Evolutionary conservation across 305 asterid genomes (phyloP).

Genomic region (Fraxinus baroniana): DNA sequence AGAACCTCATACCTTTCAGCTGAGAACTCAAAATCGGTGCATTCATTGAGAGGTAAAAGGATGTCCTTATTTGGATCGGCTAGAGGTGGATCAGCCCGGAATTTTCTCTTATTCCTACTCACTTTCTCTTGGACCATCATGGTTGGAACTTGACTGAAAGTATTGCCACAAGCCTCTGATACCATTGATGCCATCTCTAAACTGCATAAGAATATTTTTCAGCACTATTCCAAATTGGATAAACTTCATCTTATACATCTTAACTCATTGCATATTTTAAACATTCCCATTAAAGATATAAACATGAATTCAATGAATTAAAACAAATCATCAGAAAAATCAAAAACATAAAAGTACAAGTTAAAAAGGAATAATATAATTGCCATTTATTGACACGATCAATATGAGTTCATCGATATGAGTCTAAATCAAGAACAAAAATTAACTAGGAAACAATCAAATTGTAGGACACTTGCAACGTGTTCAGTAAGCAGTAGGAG

Average conservation of each 20-base stretch:
- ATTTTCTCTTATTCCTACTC: constrained; percentile 79
- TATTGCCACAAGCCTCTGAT: constrained; percentile 68
- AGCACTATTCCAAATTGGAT: constrained; percentile 27
- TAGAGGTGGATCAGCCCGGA: constrained; percentile 86
- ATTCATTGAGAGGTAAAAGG: constrained; percentile 52
- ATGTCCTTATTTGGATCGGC: constrained; percentile 52
- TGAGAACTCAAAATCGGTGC: constrained; percentile 68
- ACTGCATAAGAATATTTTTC: constrained; percentile 40
- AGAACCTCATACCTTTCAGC: constrained; percentile 65
- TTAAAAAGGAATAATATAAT: constrained; percentile 5
- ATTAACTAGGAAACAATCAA: constrained; percentile 21
- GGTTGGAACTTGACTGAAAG: constrained; percentile 63
- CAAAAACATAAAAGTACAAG: constrained; percentile 6
- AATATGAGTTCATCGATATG: constrained; percentile 22
- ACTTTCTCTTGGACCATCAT: constrained; percentile 74
- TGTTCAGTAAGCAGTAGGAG: background rate
- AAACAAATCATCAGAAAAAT: constrained; percentile 22
- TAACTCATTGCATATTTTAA: constrained; percentile 2
- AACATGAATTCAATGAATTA: constrained; percentile 10
- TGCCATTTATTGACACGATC: constrained; percentile 31
- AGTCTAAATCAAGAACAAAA: constrained; percentile 29
- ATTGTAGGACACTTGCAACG: constrained; percentile 21
- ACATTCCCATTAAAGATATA: constrained; percentile 11
- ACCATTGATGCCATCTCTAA: constrained; percentile 71
- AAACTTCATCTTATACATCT: constrained; percentile 18